Evolutionary conservation across 192 early-diverging fungal species (phyloP).

Genomic region (Coemansia sp.): DNA sequence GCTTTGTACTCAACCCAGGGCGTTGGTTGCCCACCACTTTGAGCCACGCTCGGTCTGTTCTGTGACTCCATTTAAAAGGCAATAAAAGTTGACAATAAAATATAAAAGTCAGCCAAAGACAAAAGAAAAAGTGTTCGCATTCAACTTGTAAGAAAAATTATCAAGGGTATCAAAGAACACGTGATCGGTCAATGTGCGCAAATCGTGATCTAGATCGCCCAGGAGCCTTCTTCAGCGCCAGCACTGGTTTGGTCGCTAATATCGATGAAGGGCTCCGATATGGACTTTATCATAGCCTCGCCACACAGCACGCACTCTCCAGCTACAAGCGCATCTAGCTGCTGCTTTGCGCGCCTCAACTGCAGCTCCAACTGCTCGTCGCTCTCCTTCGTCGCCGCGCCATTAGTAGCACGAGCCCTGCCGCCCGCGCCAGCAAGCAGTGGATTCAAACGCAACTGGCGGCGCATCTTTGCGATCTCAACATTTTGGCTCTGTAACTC

Average conservation of each 20-base stretch:
- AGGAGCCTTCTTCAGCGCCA: slow-evolving; percentile 52
- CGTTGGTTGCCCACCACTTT: background rate
- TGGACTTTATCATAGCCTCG: slow-evolving; percentile 91
- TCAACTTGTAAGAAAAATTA: background rate
- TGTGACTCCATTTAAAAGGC: background rate
- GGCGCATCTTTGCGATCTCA: slow-evolving; percentile 42
- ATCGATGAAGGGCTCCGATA: slow-evolving; percentile 80
- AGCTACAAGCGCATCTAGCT: slow-evolving; percentile 78
- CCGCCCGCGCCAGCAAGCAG: slow-evolving; percentile 13
- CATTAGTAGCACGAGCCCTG: slow-evolving; percentile 1
- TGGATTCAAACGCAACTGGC: slow-evolving; percentile 41
- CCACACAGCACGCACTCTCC: slow-evolving; percentile 95
- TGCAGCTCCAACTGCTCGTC: slow-evolving; percentile 57
- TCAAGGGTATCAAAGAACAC: background rate
- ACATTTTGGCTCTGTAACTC: slow-evolving; percentile 52
- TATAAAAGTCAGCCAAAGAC: background rate
- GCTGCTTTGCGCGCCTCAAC: slow-evolving; percentile 58
- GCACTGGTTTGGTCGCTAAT: slow-evolving; percentile 47
- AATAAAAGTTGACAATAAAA: background rate
- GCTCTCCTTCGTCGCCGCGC: slow-evolving; percentile 18
- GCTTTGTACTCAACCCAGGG: slow-evolving; percentile 78
- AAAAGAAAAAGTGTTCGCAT: background rate
- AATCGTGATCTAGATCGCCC: slow-evolving; percentile 62
- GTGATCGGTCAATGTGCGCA: background rate
- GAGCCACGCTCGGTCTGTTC: background rate